These are phyloP conservation scores for Apiospora saccharicola DNA, from an alignment of 2,329 filamentous ascomycete genomes.

Conservation along the genomic window DNA sequence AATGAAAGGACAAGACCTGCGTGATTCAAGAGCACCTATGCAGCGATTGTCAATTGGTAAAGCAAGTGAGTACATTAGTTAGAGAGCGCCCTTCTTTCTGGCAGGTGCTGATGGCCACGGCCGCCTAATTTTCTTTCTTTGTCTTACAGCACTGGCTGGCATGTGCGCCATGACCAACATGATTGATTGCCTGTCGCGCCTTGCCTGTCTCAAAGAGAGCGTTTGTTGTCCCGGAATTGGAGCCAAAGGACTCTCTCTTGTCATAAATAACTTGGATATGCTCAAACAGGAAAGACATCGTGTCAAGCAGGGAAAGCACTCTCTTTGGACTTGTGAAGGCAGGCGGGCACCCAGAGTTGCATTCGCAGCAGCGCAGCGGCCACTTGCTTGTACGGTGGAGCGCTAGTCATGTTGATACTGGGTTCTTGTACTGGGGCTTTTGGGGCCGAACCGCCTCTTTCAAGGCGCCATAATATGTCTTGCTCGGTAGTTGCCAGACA, in stretches of 20 bases:
- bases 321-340: background rate
- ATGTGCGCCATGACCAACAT: background rate
- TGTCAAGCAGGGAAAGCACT: background rate
- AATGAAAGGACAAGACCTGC: background rate
- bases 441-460: background rate
- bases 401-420: background rate
- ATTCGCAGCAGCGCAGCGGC: background rate
- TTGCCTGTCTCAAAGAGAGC: background rate
- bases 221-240: background rate
- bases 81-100: background rate
- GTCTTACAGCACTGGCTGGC: background rate
- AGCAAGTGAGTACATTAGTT: background rate
- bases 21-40: background rate
- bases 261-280: background rate
- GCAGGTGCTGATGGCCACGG: background rate
- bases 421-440: background rate
- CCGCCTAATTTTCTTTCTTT: background rate
- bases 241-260: background rate
- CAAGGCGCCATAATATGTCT: background rate
- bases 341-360: background rate
- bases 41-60: background rate
- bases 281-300: background rate
- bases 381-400: slow-evolving; percentile 10
- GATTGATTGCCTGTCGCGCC: background rate
- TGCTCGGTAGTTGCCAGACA: background rate